Evolutionary conservation across 139 green algal genomes (phyloP).

Genomic region (Nannochloris sp.): DNA sequence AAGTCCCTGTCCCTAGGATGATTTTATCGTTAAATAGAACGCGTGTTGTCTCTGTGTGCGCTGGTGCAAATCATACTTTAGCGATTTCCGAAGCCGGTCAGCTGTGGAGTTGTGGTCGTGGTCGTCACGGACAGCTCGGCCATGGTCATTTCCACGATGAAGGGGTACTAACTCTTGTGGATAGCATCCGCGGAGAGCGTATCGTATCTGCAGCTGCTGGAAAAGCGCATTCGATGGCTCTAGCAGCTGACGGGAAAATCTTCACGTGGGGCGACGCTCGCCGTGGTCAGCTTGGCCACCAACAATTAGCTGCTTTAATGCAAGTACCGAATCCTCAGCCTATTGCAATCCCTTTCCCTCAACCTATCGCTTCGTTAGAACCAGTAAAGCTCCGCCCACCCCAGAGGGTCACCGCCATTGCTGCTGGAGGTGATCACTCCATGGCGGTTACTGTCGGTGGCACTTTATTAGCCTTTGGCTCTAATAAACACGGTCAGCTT

Average conservation of each 20-base stretch:
- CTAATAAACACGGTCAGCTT: slow-evolving; percentile 47
- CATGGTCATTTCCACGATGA: slow-evolving; percentile 49
- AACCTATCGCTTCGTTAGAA: slow-evolving; percentile 53
- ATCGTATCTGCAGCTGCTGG: slow-evolving; percentile 62
- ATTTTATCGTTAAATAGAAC: slow-evolving; percentile 27
- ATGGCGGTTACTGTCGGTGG: slow-evolving; percentile 66
- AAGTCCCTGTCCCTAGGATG: slow-evolving; percentile 36
- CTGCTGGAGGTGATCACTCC: slow-evolving; percentile 59
- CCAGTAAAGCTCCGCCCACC: slow-evolving; percentile 41
- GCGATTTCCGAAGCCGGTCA: slow-evolving; percentile 60
- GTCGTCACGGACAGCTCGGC: slow-evolving; percentile 48
- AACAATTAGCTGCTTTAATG: slow-evolving; percentile 22
- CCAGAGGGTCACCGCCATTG: slow-evolving; percentile 59
- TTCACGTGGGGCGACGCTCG: slow-evolving; percentile 66
- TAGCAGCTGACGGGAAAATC: slow-evolving; percentile 65
- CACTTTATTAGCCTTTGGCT: slow-evolving; percentile 54
- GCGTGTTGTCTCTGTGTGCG: slow-evolving; percentile 60
- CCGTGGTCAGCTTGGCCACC: slow-evolving; percentile 63
- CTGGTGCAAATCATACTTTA: slow-evolving; percentile 67
- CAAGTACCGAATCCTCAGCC: slow-evolving; percentile 20
- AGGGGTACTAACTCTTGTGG: slow-evolving; percentile 27
- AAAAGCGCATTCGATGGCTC: slow-evolving; percentile 56
- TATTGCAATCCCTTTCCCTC: slow-evolving; percentile 27
- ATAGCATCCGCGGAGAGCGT: slow-evolving; percentile 29
- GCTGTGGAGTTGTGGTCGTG: slow-evolving; percentile 67